Evolutionary conservation across 495 filamentous ascomycete genomes (phyloP).

Genomic region (Lindgomyces ingoldianus): DNA sequence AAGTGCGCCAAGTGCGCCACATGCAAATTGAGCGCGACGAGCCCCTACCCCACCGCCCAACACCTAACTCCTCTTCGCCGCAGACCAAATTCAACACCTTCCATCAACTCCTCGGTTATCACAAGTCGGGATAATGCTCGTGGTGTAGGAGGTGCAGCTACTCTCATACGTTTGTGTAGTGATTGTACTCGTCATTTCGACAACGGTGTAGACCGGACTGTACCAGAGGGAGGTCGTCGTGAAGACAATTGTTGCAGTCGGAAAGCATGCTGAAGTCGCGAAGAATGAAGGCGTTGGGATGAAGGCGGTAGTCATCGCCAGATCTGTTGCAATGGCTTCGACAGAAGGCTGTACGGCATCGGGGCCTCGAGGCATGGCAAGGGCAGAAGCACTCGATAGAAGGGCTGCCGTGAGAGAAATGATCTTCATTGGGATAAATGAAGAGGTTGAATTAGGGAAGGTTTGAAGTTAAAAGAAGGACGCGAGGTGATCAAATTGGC

Average conservation of each 20-base stretch:
- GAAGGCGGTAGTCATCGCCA: background rate
- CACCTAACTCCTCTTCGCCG: no score
- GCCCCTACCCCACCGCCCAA: no score
- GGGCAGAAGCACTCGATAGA: background rate
- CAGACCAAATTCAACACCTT: no score
- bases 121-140: slow-evolving; percentile 2
- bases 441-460: background rate
- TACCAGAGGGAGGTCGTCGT: slow-evolving; percentile 5
- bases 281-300: slow-evolving; percentile 2
- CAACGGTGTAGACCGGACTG: background rate
- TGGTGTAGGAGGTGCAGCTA: background rate
- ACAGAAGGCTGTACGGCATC: background rate
- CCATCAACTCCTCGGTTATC: slow-evolving; percentile 1
- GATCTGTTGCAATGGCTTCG: background rate
- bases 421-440: background rate
- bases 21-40: no score
- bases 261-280: background rate
- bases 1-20: no score
- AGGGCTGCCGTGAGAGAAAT: background rate
- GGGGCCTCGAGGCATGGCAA: background rate
- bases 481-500: no score
- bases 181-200: background rate
- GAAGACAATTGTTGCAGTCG: background rate
- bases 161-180: background rate
- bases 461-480: background rate